A percentile compares a stretch with the other conserved stretches of the same genome.
Conservation (phyloP, 1,139 yeast genomes). For the Debaryomyces robertsiae region DNA sequence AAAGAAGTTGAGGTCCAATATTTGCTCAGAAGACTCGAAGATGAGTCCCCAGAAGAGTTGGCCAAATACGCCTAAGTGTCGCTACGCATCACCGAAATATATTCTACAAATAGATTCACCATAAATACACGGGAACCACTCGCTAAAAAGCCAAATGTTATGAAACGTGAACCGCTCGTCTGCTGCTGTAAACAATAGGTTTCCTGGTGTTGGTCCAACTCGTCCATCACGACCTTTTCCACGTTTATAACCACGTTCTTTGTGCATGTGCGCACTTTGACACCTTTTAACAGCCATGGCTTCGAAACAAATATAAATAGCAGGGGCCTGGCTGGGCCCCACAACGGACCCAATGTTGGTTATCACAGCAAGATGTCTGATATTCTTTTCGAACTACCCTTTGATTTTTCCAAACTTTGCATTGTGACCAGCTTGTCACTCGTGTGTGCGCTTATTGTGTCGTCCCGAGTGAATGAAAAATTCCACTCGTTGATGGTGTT, state of each 20-base stretch:
- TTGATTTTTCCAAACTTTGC: slow-evolving; percentile 8
- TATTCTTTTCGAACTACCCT: slow-evolving; percentile 9
- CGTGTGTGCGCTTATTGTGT: slow-evolving; percentile 18
- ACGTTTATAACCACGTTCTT: slow-evolving; percentile 13
- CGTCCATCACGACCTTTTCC: background rate
- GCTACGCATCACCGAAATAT: background rate
- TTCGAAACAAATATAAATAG: slow-evolving; percentile 7
- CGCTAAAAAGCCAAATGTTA: background rate
- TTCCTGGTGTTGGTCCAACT: background rate
- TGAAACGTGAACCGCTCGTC: background rate
- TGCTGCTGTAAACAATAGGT: slow-evolving; percentile 1
- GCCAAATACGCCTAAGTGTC: slow-evolving; percentile 1
- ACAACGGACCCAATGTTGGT: background rate
- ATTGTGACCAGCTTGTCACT: slow-evolving; percentile 21
- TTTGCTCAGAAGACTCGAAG: slow-evolving; percentile 78
- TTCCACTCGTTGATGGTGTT: slow-evolving; percentile 38
- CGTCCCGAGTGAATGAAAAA: slow-evolving; percentile 27
- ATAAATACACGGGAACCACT: background rate
- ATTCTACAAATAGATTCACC: background rate
- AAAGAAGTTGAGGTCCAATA: slow-evolving; percentile 94
- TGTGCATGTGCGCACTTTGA: slow-evolving; percentile 11
- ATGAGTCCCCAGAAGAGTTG: slow-evolving; percentile 29
- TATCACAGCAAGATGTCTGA: slow-evolving; percentile 7
- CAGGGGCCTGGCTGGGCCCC: background rate
- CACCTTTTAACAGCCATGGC: slow-evolving; percentile 8